Evolutionary conservation across 2,329 filamentous ascomycete species (phyloP), one percentile per base, ranked within the genome.

Genomic region (Diaporthe helianthi): DNA sequence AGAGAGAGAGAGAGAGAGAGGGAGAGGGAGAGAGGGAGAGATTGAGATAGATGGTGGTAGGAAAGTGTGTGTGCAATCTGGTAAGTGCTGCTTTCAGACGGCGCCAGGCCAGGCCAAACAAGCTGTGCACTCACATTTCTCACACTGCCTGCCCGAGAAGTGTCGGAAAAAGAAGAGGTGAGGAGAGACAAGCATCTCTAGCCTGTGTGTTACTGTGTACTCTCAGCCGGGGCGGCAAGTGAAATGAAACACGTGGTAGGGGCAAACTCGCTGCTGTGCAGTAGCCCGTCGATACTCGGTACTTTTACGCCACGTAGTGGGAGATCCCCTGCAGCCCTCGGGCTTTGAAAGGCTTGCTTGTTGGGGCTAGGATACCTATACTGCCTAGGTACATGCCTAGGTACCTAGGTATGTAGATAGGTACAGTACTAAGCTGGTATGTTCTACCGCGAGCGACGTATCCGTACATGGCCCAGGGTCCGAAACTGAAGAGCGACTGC

Each of bases 241-340:
- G 33, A 49, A 63, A 63, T 63, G 58, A 63, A 63, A 63, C 58
- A 63, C 58, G 58, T 63, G 58, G 58, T 63, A 63, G 44, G 58
- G 58, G 58, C 58, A 63, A 63, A 63, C 58, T 63, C 58, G 58
- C 41, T 63, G 58, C 58, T 63, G 58, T 63, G 58, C 58, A 63
- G 58, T 33, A 63, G 58, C 58, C 58, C 58, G 58, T 33, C 44
- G 41, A 61, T 61, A 61, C 41, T 61, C 41, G 58, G 58, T 63
- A 49, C 58, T 63, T 63, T 63, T 63, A 63, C 19, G 44, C 29
- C 58, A 36, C 58, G 44, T 49, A 49, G 58, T 26, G 58, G n/a
- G 13, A 12, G n/a, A 63, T 63, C 58, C 58, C 58, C 58, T 63
- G 58, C 58, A 49, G 33, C 44, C 58, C 58, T 63, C 58, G 58